Conservation (phyloP, 768 basidiomycete species). For the Pleurotus giganteus region DNA sequence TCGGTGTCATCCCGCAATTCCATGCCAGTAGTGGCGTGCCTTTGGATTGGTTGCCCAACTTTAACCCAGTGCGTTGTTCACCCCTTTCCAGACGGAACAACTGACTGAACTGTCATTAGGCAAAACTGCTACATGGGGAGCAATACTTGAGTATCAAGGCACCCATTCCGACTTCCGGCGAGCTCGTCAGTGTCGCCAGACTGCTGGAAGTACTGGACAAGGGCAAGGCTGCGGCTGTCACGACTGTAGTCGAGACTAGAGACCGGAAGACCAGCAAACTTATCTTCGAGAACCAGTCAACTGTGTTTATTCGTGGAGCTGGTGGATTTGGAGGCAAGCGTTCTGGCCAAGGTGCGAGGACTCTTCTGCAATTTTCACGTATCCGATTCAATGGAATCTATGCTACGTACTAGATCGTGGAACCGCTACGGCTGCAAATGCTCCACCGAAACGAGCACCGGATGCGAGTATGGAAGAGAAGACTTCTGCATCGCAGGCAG, state of each 20-base stretch:
- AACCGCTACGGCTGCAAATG: constrained; percentile 78
- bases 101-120: constrained; percentile 39
- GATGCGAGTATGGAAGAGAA: constrained; percentile 89
- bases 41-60: constrained; percentile 91
- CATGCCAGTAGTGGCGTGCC: constrained; percentile 61
- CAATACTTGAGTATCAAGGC: constrained; percentile 88
- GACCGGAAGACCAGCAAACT: constrained; percentile 76
- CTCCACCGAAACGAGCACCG: constrained; percentile 76
- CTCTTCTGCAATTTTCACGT: background rate
- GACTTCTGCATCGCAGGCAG: constrained; percentile 80
- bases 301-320: constrained; percentile 87
- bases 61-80: constrained; percentile 69
- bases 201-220: constrained; percentile 83
- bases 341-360: constrained; percentile 64
- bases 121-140: constrained; percentile 96
- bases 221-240: constrained; percentile 92
- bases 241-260: constrained; percentile 72
- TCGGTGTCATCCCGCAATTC: constrained; percentile 94
- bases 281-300: constrained; percentile 91
- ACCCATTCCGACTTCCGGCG: constrained; percentile 82
- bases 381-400: background rate
- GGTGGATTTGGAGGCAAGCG: constrained; percentile 98
- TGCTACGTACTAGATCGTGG: constrained; percentile 68
- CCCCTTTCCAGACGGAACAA: background rate
- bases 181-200: constrained; percentile 74